Conservation (phyloP, 306 rosid genomes). For the Quercus engelmannii region DNA sequence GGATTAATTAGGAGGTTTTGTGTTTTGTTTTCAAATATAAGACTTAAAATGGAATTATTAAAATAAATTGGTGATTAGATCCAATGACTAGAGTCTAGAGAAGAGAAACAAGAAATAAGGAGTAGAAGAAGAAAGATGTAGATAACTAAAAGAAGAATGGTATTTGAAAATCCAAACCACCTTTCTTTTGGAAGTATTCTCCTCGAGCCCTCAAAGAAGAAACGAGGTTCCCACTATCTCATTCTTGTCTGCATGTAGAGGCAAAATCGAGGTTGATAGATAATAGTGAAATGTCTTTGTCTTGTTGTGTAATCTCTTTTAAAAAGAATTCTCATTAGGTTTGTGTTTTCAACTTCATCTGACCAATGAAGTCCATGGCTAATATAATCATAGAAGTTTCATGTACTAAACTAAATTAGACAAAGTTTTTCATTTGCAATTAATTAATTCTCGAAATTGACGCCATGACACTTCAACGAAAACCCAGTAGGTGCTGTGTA, state of each 20-base stretch:
- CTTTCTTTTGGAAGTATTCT: constrained; percentile 52
- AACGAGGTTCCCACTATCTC: constrained; percentile 32
- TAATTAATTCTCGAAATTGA: background rate
- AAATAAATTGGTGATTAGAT: constrained; percentile 1
- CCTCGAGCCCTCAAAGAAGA: constrained; percentile 85
- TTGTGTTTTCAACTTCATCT: constrained; percentile 5
- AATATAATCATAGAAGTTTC: no score
- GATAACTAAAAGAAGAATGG: constrained; percentile 3
- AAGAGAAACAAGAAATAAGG: background rate
- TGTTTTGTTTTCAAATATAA: background rate
- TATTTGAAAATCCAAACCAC: constrained; percentile 31
- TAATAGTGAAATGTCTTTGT: constrained; percentile 18
- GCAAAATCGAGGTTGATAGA: constrained; percentile 27
- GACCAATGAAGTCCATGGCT: constrained; percentile 12
- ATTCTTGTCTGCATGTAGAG: constrained; percentile 36
- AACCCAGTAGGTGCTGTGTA: background rate
- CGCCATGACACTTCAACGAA: background rate
- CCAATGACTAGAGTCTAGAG: constrained; percentile 11
- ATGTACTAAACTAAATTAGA: no score
- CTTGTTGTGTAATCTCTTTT: constrained; percentile 6
- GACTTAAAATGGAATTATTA: background rate
- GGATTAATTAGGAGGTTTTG: no score
- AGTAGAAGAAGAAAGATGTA: constrained; percentile 12
- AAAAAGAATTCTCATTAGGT: background rate
- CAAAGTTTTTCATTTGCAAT: background rate